These are phyloP conservation scores for Mycena chlorophos DNA, from an alignment of 768 basidiomycete genomes.

Conservation along the genomic window DNA sequence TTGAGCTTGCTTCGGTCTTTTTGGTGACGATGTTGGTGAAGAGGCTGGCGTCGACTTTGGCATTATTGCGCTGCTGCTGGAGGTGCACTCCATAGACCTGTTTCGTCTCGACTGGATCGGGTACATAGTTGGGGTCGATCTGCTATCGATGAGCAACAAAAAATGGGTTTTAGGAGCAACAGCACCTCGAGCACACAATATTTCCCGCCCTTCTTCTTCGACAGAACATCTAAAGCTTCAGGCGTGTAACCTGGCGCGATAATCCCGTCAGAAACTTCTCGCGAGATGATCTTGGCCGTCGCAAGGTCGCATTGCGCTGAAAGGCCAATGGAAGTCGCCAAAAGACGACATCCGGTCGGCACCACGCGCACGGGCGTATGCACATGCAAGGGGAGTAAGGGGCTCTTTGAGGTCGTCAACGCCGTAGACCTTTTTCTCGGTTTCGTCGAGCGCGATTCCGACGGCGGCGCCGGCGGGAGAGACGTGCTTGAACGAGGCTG, in stretches of 20 bases:
- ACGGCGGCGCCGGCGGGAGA: conserved; percentile 97
- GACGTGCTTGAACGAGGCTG: conserved; percentile 99
- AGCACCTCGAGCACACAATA: conserved; percentile 95
- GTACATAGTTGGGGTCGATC: conserved; percentile 87
- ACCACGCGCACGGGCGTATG: conserved; percentile 95
- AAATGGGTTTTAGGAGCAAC: conserved; percentile 4
- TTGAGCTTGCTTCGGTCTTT: conserved; percentile 71
- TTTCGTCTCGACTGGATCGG: conserved; percentile 82
- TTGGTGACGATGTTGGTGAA: conserved; percentile 89
- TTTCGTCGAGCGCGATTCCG: conserved; percentile 76
- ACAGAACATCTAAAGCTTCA: conserved; percentile 86
- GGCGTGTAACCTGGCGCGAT: conserved; percentile 91
- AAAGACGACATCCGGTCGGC: conserved; percentile 99
- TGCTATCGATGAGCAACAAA: conserved; percentile 35
- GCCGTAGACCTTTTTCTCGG: conserved; percentile 92
- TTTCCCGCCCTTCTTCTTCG: conserved; percentile 97
- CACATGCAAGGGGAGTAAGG: conserved; percentile 84
- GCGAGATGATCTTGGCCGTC: conserved; percentile 95
- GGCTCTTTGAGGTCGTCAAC: conserved; percentile 93
- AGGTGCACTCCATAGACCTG: conserved; percentile 93
- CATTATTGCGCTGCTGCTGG: conserved; percentile 88
- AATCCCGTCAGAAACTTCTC: conserved; percentile 98
- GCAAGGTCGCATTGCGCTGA: conserved; percentile 91
- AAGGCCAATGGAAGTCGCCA: conserved; percentile 96
- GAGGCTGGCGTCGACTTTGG: conserved; percentile 75